phyloP scores from a whole-genome alignment of 2,329 filamentous ascomycete genomes.

The Madurella fahalii region DNA sequence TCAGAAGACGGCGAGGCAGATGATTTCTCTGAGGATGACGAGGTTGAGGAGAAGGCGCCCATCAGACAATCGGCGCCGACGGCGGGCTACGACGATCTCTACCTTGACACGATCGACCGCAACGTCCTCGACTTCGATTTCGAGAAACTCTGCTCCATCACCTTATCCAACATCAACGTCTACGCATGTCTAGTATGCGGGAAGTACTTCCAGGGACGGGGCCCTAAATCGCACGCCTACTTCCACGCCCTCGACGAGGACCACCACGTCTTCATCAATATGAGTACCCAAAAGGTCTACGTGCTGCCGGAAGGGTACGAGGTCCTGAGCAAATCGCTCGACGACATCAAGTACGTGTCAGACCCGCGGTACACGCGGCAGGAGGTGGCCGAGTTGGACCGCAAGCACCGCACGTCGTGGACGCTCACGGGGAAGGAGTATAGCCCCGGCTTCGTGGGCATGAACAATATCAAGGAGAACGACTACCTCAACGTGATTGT shows the following conservation, averaged over 20 bases:
- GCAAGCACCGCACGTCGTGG: conserved; percentile 58
- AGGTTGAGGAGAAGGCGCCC: conserved; percentile 42
- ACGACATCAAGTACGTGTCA: conserved; percentile 97
- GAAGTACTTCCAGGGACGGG: conserved; percentile 94
- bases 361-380: conserved; percentile 79
- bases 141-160: conserved; percentile 95
- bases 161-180: conserved; percentile 95
- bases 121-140: conserved; percentile 96
- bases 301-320: conserved; percentile 96
- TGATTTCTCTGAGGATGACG: conserved; percentile 31
- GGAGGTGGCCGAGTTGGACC: conserved; percentile 78
- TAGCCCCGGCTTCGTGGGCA: conserved; percentile 89
- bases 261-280: conserved; percentile 98
- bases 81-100: conserved; percentile 89
- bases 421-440: conserved; percentile 83
- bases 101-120: conserved; percentile 95
- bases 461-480: conserved; percentile 99
- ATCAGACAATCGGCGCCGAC: conserved; percentile 72
- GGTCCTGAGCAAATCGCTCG: conserved; percentile 87
- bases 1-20: conserved; percentile 25
- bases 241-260: conserved; percentile 93
- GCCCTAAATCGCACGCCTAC: conserved; percentile 92
- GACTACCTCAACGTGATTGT: conserved; percentile 97
- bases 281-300: conserved; percentile 86
- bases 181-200: conserved; percentile 97